Base-by-base conservation (phyloP, 208 protist genomes). In the Phytomonas francai region DNA sequence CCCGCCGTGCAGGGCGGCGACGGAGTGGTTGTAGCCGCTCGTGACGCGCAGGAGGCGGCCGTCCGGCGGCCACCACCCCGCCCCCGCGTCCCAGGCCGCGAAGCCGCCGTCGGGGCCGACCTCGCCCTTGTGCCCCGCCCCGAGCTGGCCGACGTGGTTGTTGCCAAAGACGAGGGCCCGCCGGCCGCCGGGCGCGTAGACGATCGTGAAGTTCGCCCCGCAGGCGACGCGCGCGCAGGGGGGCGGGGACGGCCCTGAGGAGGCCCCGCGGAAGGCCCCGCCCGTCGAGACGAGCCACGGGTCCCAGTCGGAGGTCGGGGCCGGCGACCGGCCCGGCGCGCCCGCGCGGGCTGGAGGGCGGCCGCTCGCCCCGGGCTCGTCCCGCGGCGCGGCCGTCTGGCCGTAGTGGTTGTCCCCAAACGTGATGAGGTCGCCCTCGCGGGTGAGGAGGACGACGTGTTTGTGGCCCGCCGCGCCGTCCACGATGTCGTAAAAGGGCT, bases 91-190 rank as follows among this genome's bases (percentile, higher is more conserved):
- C 86, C 86, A 92, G 28, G 28, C 65, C 7, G 56, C 61, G 71
- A 79, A 72, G 27, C 87, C 22, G 49, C 62, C 67, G 32, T 71
- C 51, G 16, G 45, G 22, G 16, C 14, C 45, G 45, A 22, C 45
- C 32, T 49, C 45, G 0, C 65, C 45, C 58, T 89, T 89, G 68
- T 85, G 75, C 27, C 86, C 86, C 56, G 83, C 71, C 29, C 83
- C 86, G 3, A 92, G 86, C 72, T 92, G 86, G 29, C 86, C 86
- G 64, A 85, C 71, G 75, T 88, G 79, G 60, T 92, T 92, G 67
- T 85, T 88, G 61, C 86, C 86, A 69, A 92, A 85, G 29, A 68
- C 73, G 27, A 88, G 69, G 36, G 70, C 86, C 6, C 83, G 83
- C 28, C 79, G 81, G 45, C 77, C 69, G 28, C 72, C 72, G 32